Evolutionary conservation across 2,329 filamentous ascomycete species (phyloP), one percentile per base, ranked within the genome.

Genomic region (Sporothrix brasiliensis): DNA sequence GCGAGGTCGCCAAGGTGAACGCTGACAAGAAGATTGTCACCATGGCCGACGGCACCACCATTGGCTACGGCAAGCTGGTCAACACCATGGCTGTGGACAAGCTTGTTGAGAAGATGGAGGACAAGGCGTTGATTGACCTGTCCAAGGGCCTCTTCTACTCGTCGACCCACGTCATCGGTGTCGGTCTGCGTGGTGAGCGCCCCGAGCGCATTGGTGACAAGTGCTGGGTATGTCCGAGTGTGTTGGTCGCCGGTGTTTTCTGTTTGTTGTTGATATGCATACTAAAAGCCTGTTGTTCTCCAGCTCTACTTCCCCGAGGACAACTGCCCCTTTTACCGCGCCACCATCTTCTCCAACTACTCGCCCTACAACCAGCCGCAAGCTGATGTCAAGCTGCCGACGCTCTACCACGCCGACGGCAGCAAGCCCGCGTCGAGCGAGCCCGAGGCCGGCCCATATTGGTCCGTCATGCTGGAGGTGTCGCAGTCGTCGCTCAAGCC

Each of bases 301-400:
- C 70, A 91, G 90, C 86, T 99, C 75, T 99, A 99, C 88, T 99
- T 98, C 89, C 95, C 95, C 73, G 95, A 99, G 82, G 91, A 97
- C 81, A 91, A 99, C 87, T 97, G 93, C 86, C 93, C 93, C 80
- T 99, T 99, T 87, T 99, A 99, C 87, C 92, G 95, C 76, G 95
- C 95, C 78, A 99, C 95, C 79, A 98, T 99, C 84, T 99, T 99
- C 89, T 98, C 94, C 83, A 99, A 99, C 88, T 99, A 99, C 88
- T 98, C 95, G 27, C 95, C 94, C 68, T 90, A 97, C 88, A 99
- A 99, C 87, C 95, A 98, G 84, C 95, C 95, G 47, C 85, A 92
- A 75, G 85, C 89, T 72, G 89, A 90, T 71, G 90, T 86, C 79
- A 95, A 97, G 86, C 89, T 99, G 70, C 88, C 93, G 52, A 98